Evolutionary conservation across 1,284 basidiomycete genomes (phyloP), one percentile per base, ranked within the genome.

Genomic region (Apiotrichum veenhuisii): DNA sequence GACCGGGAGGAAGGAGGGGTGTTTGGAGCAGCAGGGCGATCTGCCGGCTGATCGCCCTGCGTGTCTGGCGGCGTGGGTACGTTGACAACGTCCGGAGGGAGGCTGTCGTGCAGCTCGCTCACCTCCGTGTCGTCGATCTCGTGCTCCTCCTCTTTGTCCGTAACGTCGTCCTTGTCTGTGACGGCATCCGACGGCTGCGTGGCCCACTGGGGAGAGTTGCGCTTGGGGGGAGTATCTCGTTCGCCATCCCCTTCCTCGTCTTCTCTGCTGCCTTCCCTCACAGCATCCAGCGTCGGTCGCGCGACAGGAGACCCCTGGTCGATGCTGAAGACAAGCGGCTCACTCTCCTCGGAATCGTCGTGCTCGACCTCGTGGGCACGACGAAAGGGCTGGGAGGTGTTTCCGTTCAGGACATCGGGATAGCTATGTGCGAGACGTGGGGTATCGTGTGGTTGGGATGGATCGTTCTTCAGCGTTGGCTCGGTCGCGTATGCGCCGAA

Each of bases 31-130:
- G 9, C 2, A 41, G 40, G 40, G 2, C 3, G 5, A 20, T 15
- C 17, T 9, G 40, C 18, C 20, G 40, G n/a, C 11, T 20, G 20
- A 12, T n/a, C 20, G 11, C 11, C 20, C 14, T 25, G 20, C n/a
- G 43, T 37, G n/a, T 52, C 51, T 10, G 42, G 22, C 12, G 51
- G 51, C 2, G 51, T 52, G 9, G 51, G 43, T 14, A 52, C 33
- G n/a, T 22, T 33, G 23, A 5, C 48, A 5, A 41, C 49, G 17
- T 38, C 48, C 9, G 9, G 33, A 1, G 46, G 33, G 2, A 34
- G 14, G 46, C 46, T 48, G 17, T 48, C 46, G 8, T 25, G 33
- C 0, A 25, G 33, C 14, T 48, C 46, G 33, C 37, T 49, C 11
- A 49, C 8, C 14, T 49, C 48, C 4, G 23, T 25, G 14, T 25